Percentiles rank a stretch among this genome's conserved stretches.
These are phyloP conservation scores for Clonostachys rosea DNA, from an alignment of 2,329 filamentous ascomycete species.

Conservation along the genomic window DNA sequence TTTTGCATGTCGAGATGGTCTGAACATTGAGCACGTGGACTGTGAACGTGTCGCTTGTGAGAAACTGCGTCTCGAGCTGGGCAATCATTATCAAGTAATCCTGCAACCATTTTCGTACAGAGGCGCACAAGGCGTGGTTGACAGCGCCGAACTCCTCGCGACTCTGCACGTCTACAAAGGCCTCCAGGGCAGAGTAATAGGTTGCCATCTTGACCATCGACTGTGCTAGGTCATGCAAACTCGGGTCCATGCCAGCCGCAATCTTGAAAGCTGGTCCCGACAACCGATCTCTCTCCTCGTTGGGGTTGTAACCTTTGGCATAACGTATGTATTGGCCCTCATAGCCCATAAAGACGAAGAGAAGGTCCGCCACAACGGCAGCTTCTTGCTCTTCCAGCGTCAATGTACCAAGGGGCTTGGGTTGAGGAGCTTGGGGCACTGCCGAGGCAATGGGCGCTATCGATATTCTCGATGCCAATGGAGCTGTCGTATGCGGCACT, in stretches of 20 bases:
- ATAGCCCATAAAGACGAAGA: conserved; percentile 97
- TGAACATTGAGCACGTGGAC: conserved; percentile 91
- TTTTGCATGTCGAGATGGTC: conserved; percentile 83
- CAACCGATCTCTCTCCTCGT: conserved; percentile 80
- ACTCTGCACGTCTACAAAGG: conserved; percentile 92
- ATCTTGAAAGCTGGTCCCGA: conserved; percentile 79
- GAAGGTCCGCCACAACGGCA: conserved; percentile 80
- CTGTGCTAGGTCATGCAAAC: conserved; percentile 77
- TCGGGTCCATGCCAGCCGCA: conserved; percentile 81
- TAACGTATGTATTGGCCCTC: conserved; percentile 97
- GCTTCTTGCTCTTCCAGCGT: conserved; percentile 80
- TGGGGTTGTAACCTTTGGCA: conserved; percentile 74
- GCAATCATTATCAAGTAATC: conserved; percentile 92
- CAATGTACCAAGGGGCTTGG: conserved; percentile 66
- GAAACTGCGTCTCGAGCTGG: conserved; percentile 87
- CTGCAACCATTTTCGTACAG: conserved; percentile 84
- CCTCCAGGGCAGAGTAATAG: conserved; percentile 85
- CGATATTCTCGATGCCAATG: conserved; percentile 62
- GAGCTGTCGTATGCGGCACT: conserved; percentile 61
- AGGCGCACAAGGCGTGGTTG: conserved; percentile 93
- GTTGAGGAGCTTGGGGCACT: conserved; percentile 66
- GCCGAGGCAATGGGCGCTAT: conserved; percentile 70
- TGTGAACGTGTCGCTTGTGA: conserved; percentile 86
- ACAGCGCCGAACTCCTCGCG: conserved; percentile 89
- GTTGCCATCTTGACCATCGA: conserved; percentile 94